Percentiles rank a stretch among this genome's conserved stretches.
Evolutionary conservation across 2,329 filamentous ascomycete genomes (phyloP).

Genomic region (Neopestalotiopsis rosae): DNA sequence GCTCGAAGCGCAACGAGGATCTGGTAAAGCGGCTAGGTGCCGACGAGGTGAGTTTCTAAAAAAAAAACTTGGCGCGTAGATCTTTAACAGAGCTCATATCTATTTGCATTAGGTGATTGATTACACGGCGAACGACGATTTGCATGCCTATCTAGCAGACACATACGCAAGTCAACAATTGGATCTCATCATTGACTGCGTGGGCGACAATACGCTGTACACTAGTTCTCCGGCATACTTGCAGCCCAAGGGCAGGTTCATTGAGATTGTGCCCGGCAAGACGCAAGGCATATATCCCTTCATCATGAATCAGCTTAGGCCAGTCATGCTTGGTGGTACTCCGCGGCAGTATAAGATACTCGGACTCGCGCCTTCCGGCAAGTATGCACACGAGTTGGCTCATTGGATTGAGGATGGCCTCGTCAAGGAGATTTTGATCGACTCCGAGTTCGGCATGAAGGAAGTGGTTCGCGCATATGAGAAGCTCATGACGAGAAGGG

Average conservation of each 20-base stretch:
- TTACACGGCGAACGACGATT: slow-evolving; percentile 19
- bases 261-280: slow-evolving; percentile 39
- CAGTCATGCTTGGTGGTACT: slow-evolving; percentile 36
- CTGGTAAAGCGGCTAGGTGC: slow-evolving; percentile 17
- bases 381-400: slow-evolving; percentile 31
- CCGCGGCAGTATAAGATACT: slow-evolving; percentile 37
- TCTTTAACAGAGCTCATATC: neutral
- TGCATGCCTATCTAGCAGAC: slow-evolving; percentile 7
- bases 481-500: slow-evolving; percentile 35
- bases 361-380: slow-evolving; percentile 33
- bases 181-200: slow-evolving; percentile 21
- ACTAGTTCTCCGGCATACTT: slow-evolving; percentile 16
- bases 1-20: slow-evolving; percentile 17
- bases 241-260: slow-evolving; percentile 22
- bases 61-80: neutral
- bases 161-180: neutral
- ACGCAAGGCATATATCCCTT: slow-evolving; percentile 35
- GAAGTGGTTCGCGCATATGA: slow-evolving; percentile 38
- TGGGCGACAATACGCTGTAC: slow-evolving; percentile 17
- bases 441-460: slow-evolving; percentile 37
- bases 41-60: slow-evolving; percentile 11
- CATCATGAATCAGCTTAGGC: slow-evolving; percentile 37
- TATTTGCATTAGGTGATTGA: slow-evolving; percentile 19
- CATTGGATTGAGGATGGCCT: slow-evolving; percentile 33
- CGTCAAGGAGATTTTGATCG: slow-evolving; percentile 33